Base-by-base conservation (phyloP, 2,329 filamentous ascomycete genomes). In the Fonsecaea pedrosoi region DNA sequence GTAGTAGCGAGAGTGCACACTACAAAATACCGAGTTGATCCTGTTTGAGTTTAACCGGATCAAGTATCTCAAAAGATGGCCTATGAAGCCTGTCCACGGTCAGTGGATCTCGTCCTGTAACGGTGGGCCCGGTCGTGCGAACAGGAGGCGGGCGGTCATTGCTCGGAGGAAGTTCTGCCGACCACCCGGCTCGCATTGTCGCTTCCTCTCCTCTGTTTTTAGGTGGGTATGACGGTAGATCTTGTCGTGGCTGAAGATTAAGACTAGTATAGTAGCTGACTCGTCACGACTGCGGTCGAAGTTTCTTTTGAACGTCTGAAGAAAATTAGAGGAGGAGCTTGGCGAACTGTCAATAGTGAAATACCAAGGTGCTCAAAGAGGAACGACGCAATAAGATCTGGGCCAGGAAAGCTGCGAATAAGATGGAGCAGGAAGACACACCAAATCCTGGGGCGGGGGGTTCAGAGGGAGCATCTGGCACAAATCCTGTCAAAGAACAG, bases 401-500 rank as follows among this genome's bases (percentile, higher is more conserved):
- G 21, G 10, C 21, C 45, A n/a, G 45, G 45, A 15, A 50, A 50
- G n/a, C 2, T 50, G 5, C 45, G 45, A 50, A 50, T 4, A 50
- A 50, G 1, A 50, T 50, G 45, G 45, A 50, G 1, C 2, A 50
- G 2, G 15, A 50, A 50, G 25, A 21, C n/a, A 4, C 45, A 21
- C 10, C 25, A 50, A 50, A 50, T 12, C 5, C 45, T 50, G 45
- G 45, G n/a, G 45, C 45, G 21, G 45, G n/a, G 13, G 13, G 45
- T 18, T 50, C 45, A 50, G 45, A 21, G 21, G 45, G 9, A 21
- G 45, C 45, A 50, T 21, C n/a, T 15, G 15, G 15, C 45, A 50
- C 45, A 50, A 21, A 10, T 50, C 45, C 45, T 50, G 45, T 50
- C 45, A 50, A n/a, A 18, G 45, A 50, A 50, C 45, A 50, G n/a